These are phyloP conservation scores for Hyaloscypha bicolor DNA, from an alignment of 495 filamentous ascomycete genomes.

Conservation along the genomic window DNA sequence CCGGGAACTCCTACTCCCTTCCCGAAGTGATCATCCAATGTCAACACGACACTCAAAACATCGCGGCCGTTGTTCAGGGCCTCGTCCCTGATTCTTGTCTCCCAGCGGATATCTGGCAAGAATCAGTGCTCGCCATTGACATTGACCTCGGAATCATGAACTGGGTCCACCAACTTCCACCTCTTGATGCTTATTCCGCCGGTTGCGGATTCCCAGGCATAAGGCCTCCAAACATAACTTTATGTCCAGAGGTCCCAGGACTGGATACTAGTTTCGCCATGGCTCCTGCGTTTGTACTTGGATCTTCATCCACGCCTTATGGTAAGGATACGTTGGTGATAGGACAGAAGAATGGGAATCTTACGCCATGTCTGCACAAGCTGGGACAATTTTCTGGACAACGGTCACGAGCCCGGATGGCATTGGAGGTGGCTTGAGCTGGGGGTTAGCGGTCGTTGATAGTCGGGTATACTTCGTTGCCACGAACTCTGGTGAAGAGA, in stretches of 20 bases:
- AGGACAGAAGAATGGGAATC: slow-evolving; percentile 44
- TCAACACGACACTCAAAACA: neutral
- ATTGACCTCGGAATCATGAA: slow-evolving; percentile 34
- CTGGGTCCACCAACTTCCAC: slow-evolving; percentile 35
- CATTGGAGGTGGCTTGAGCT: slow-evolving; percentile 37
- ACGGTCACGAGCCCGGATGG: slow-evolving; percentile 34
- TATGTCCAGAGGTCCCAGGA: slow-evolving; percentile 40
- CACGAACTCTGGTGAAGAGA: slow-evolving; percentile 30
- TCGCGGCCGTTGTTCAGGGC: neutral
- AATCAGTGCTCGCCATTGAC: slow-evolving; percentile 40
- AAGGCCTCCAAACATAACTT: slow-evolving; percentile 19
- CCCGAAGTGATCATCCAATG: slow-evolving; percentile 20
- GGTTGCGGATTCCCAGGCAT: slow-evolving; percentile 33
- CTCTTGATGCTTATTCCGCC: slow-evolving; percentile 37
- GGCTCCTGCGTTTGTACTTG: slow-evolving; percentile 41
- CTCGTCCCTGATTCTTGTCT: slow-evolving; percentile 24
- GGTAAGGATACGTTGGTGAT: slow-evolving; percentile 37
- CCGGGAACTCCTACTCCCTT: slow-evolving; percentile 39
- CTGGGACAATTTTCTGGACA: slow-evolving; percentile 38
- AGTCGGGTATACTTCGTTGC: slow-evolving; percentile 39
- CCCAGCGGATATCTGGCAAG: slow-evolving; percentile 37
- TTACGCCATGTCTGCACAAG: slow-evolving; percentile 39
- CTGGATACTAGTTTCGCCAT: slow-evolving; percentile 46
- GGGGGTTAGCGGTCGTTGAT: slow-evolving; percentile 44
- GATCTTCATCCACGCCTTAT: slow-evolving; percentile 6